Evolutionary conservation across 176 grass and related monocot species (phyloP).

Genomic region (Zizania latifolia): DNA sequence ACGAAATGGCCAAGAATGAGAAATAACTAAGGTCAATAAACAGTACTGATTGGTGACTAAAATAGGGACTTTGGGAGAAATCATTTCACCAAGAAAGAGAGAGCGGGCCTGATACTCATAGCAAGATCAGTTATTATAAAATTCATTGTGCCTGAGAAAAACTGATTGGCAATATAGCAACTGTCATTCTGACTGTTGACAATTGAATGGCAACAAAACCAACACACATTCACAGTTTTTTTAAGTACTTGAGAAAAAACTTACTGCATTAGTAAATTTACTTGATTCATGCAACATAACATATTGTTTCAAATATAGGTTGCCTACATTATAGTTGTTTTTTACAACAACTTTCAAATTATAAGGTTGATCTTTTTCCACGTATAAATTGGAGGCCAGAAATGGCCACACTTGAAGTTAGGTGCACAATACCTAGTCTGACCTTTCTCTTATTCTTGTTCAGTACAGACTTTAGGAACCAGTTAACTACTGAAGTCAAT

Average conservation of each 20-base stretch:
- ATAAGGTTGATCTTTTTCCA: not conserved
- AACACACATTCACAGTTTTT: not conserved
- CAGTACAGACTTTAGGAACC: not conserved
- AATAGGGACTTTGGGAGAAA: not conserved
- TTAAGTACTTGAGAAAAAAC: not conserved
- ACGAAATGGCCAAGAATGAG: not conserved
- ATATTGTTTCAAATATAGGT: not conserved
- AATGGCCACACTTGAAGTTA: not conserved
- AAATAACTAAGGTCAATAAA: conserved; percentile 24
- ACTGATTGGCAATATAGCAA: not conserved
- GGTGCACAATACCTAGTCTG: not conserved
- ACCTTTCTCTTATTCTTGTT: not conserved
- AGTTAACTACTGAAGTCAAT: not conserved
- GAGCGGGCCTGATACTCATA: conserved; percentile 3
- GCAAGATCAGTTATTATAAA: not conserved
- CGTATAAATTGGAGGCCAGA: not conserved
- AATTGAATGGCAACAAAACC: not conserved
- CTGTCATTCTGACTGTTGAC: not conserved
- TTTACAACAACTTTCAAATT: not conserved
- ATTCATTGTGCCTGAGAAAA: not conserved
- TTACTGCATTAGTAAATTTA: not conserved
- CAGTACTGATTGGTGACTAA: not conserved
- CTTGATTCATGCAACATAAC: not conserved
- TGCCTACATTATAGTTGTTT: not conserved
- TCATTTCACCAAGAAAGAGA: not conserved